Percentiles rank a stretch among this genome's conserved stretches.
Conservation (phyloP, 2,329 filamentous ascomycete genomes). For the Ophiostoma piceae region DNA sequence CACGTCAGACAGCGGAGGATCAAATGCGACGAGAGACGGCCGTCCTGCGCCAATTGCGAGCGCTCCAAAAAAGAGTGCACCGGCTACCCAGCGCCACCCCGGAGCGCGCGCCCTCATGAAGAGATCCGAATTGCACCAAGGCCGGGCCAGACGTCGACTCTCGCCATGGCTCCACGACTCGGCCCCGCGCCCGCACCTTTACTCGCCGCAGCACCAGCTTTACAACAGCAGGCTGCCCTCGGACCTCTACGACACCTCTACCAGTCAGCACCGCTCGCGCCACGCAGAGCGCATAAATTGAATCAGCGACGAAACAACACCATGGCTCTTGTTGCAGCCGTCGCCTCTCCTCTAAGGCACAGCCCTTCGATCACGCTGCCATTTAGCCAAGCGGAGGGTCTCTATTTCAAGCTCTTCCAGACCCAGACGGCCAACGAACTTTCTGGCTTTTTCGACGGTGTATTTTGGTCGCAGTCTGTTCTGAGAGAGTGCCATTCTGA, state of each 20-base stretch:
- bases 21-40: constrained; percentile 61
- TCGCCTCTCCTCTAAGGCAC: constrained; percentile 31
- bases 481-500: constrained; percentile 59
- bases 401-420: constrained; percentile 59
- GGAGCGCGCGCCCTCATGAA: constrained; percentile 43
- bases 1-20: constrained; percentile 51
- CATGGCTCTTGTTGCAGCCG: constrained; percentile 35
- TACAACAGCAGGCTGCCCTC: neutral
- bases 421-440: constrained; percentile 57
- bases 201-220: neutral
- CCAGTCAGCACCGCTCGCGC: neutral
- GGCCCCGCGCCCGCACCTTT: neutral
- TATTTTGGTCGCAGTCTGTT: constrained; percentile 60
- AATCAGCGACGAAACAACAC: constrained; percentile 20
- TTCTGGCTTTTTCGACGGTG: constrained; percentile 61
- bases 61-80: constrained; percentile 54
- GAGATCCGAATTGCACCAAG: constrained; percentile 49
- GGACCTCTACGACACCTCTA: neutral
- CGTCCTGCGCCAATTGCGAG: constrained; percentile 55
- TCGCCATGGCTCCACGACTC: constrained; percentile 25
- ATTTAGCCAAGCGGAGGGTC: constrained; percentile 48
- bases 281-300: constrained; percentile 25
- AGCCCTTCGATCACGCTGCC: constrained; percentile 41
- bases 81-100: constrained; percentile 56
- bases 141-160: constrained; percentile 31